These are phyloP conservation scores for Ploettnerulaceae sp. DNA, from an alignment of 2,329 filamentous ascomycete species.

Conservation along the genomic window DNA sequence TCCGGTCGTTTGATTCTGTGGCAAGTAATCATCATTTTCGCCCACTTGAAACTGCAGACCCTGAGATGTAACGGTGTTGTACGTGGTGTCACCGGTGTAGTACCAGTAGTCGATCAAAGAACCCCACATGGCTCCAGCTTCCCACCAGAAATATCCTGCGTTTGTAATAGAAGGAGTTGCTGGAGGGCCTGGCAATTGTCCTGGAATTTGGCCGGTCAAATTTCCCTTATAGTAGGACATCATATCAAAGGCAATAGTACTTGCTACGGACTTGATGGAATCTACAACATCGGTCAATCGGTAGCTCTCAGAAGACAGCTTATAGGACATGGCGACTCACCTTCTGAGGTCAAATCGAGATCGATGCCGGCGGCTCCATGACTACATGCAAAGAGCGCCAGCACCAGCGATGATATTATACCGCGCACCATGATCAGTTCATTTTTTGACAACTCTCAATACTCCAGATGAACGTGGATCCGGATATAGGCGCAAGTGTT, in stretches of 20 bases:
- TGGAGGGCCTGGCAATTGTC: conserved; percentile 39
- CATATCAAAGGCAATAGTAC: conserved; percentile 41
- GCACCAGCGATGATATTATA: conserved; percentile 2
- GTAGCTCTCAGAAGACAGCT: not conserved
- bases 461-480: conserved; percentile 8
- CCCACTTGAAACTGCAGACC: conserved; percentile 71
- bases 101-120: conserved; percentile 76
- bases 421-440: conserved; percentile 3
- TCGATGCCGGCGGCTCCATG: conserved; percentile 8
- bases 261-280: conserved; percentile 30
- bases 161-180: conserved; percentile 9
- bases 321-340: not conserved
- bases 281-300: conserved; percentile 15
- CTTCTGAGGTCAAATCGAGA: conserved; percentile 8
- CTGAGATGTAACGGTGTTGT: conserved; percentile 48
- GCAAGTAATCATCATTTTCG: conserved; percentile 68
- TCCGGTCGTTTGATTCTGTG: conserved; percentile 56
- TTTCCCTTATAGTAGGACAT: conserved; percentile 47
- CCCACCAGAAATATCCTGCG: conserved; percentile 29
- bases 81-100: conserved; percentile 66
- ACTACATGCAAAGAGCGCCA: conserved; percentile 5
- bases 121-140: conserved; percentile 47
- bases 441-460: conserved; percentile 4
- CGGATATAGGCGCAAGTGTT: not conserved
- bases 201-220: conserved; percentile 42